Evolutionary conservation across 2,329 filamentous ascomycete species (phyloP), one percentile per base, ranked within the genome.

Genomic region (Calonectria fujianensis): DNA sequence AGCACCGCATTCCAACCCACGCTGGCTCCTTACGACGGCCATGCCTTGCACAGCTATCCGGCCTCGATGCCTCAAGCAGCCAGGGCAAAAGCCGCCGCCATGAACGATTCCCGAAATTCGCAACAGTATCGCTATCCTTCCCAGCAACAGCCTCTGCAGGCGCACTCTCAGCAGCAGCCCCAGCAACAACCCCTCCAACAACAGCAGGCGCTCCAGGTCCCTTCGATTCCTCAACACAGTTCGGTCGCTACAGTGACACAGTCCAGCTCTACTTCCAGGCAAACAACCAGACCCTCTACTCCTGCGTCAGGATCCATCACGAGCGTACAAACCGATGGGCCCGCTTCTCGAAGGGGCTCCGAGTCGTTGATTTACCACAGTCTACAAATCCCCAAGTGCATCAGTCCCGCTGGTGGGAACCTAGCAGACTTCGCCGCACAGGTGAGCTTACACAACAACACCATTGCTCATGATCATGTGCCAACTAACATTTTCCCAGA

Each of bases 401-500:
- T 98, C 82, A 95, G 93, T 80, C 89, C 92, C 41, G 92, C 90
- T 79, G 94, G 94, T 59, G 94, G 95, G 10, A 96, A 91, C 81
- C 84, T 98, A 78, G 91, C 95, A 13, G 94, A 97, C 81, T 96
- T 98, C 84, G 94, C 95, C 68, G 95, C 95, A 72, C 92, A 96
- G 89, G 94, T 96, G 85, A 79, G 88, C 83, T 18, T 54, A n/a
- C 64, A 16, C 10, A 27, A 29, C 13, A 7, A 24, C 50, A 13
- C n/a, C 29, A 18, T 31, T 27, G 24, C 24, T 24, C 24, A 3
- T 10, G 1, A 10, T 50, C 29, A 45, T 9, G 32, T 63, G 18
- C 61, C 57, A 57, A 52, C 76, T 80, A 65, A 80, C 29, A 32
- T 50, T 48, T 57, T n/a, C 35, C 51, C 81, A 98, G 95, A 95